Base-by-base conservation (phyloP, 2,329 filamentous ascomycete genomes). In the Exophiala sp. region DNA sequence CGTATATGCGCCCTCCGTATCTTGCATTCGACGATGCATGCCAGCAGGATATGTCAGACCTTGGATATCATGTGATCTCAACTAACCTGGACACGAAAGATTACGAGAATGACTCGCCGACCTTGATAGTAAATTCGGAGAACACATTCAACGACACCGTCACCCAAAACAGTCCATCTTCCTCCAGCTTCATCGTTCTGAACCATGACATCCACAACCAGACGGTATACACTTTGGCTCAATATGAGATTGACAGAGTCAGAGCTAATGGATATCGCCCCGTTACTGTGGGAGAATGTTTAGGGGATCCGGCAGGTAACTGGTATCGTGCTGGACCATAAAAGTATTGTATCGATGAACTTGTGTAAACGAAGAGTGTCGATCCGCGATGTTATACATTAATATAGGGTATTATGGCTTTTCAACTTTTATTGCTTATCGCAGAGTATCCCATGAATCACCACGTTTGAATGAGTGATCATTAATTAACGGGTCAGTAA, bases 1-100 rank as follows among this genome's bases (percentile, higher is more conserved):
- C 75, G 6, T 79, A 80, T 61, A 78, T 79, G 74, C 73, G 78
- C 1, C 74, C 77, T 8, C 78, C 77, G 0, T 79, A 76, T 61
- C 72, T 71, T 8, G 63, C 62, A 6, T 50, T 55, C 3, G 62
- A 67, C 9, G 66, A 67, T 6, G 69, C 67, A 10, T 75, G 72
- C 48, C 65, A 72, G 39, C 63, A 66, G 20, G 73, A 75, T 42
- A 66, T 79, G 64, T 68, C 66, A n/a, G 62, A 67, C 3, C 63
- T 79, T 29, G 76, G 75, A 0, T 80, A 80, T 56, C 76, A 79
- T 62, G 69, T 78, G 41, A 69, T 75, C 50, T 61, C 71, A 34
- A 73, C 72, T 40, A 70, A 77, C 52, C 67, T 77, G 20, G 76
- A 78, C 60, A 77, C 75, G 1, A 65, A 70, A 21, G 76, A 78